phyloP scores from a whole-genome alignment of 495 filamentous ascomycete species.

The Clohesyomyces aquaticus region DNA sequence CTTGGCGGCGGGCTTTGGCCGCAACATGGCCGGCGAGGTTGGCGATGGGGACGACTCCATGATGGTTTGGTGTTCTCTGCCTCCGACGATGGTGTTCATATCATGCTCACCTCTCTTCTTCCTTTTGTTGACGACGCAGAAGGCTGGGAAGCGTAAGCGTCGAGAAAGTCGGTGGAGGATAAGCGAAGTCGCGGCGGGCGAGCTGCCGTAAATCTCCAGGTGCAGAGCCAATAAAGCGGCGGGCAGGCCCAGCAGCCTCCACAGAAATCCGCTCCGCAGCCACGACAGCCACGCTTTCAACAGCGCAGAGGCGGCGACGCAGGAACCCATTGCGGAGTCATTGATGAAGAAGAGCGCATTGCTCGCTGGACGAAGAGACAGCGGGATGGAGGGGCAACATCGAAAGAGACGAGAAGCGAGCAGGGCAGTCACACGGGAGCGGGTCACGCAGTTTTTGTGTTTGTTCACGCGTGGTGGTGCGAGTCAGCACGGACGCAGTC shows the following conservation, averaged over 20 bases:
- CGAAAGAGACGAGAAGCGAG: neutral
- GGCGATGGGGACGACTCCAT: conserved; percentile 22
- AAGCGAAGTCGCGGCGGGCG: conserved; percentile 26
- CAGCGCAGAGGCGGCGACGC: conserved; percentile 22
- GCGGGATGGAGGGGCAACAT: neutral
- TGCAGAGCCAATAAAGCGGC: conserved; percentile 33
- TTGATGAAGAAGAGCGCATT: conserved; percentile 33
- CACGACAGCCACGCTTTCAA: conserved; percentile 35
- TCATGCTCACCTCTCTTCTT: neutral
- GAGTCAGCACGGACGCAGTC: neutral
- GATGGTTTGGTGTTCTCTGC: conserved; percentile 21
- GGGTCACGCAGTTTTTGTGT: conserved; percentile 11
- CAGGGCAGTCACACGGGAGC: neutral
- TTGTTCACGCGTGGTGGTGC: conserved; percentile 7
- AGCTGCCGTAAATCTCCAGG: conserved; percentile 37
- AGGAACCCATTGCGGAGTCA: conserved; percentile 38
- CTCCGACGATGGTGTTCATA: conserved; percentile 26
- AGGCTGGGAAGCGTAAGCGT: conserved; percentile 25
- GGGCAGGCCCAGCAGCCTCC: conserved; percentile 31
- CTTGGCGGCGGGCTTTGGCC: conserved; percentile 11
- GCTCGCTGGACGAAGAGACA: conserved; percentile 20
- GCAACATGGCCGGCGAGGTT: neutral
- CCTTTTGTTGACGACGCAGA: conserved; percentile 9
- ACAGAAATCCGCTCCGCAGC: conserved; percentile 25
- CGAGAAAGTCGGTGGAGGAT: conserved; percentile 40